Base-by-base conservation (phyloP, 1,284 basidiomycete species). In the Papiliotrema terrestris region DNA sequence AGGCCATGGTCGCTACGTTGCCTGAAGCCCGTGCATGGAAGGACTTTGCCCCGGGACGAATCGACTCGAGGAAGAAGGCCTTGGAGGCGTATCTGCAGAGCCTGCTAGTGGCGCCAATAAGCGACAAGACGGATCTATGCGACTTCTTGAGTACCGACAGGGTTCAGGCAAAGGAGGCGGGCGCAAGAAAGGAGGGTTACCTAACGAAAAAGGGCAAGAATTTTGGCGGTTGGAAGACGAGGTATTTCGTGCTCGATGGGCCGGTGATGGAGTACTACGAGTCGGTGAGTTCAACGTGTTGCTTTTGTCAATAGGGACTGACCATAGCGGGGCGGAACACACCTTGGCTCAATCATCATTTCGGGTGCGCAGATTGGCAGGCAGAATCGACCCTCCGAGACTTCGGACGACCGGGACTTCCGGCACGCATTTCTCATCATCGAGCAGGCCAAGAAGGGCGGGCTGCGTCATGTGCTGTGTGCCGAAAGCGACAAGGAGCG, bases 341-440 rank as follows among this genome's bases (percentile, higher is more conserved):
- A 94, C 71, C 81, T 97, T 26, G 93, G 94, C 45, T 89, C 90
- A 11, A 97, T 98, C 66, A 73, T 81, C 54, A 85, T 97, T 61
- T 85, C 86, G 19, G 87, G 87, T 46, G 91, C 94, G 13, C 91
- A 96, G 72, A 97, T 97, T 51, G 86, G 85, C 19, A 78, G 85
- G 49, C 84, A 86, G 67, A 83, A 86, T 67, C 79, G 66, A 78
- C 81, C 61, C 49, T 79, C 74, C 68, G 74, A 74, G 63, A 73
- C 56, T 74, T 82, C 58, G 54, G 91, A 94, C 56, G 93, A 96
- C 67, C 91, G 90, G 68, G 89, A 96, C 60, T 96, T 95, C 65
- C 84, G 93, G 25, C 95, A 98, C 69, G 95, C 95, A 0, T 98
- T 98, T 79, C 83, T 98, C 56, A 91, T 98, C 68, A 90, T 98